phyloP scores from a whole-genome alignment of 352 stramenopile genomes.

The Globisporangium cystogenes region DNA sequence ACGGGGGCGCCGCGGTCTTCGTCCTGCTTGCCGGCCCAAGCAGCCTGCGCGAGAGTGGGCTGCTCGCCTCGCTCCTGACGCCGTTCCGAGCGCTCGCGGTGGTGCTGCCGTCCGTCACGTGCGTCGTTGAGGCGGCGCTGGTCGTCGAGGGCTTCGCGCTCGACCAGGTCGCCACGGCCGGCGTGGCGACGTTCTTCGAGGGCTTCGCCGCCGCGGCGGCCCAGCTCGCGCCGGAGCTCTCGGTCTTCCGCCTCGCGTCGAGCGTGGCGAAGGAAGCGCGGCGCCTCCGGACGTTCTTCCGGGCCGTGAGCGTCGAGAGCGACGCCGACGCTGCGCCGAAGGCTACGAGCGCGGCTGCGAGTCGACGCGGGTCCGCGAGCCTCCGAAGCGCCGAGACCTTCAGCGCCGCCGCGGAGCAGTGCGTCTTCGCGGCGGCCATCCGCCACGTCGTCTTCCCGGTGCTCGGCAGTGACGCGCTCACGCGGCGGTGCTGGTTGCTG shows the following conservation, averaged over 20 bases:
- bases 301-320: not conserved
- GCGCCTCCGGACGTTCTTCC: slow-evolving; percentile 3
- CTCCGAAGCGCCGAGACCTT: not conserved
- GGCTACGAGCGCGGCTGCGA: not conserved
- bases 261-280: slow-evolving; percentile 6
- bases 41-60: slow-evolving; percentile 8
- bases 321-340: not conserved
- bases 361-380: not conserved
- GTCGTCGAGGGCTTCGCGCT: slow-evolving; percentile 22
- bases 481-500: slow-evolving; percentile 6
- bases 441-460: not conserved
- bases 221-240: not conserved
- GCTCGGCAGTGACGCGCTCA: slow-evolving; percentile 2
- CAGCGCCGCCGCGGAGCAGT: slow-evolving; percentile 7
- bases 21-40: slow-evolving; percentile 14
- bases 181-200: slow-evolving; percentile 21
- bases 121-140: slow-evolving; percentile 22
- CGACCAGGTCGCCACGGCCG: slow-evolving; percentile 9
- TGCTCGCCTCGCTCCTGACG: slow-evolving; percentile 22
- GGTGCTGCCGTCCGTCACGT: slow-evolving; percentile 14
- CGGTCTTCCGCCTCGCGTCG: not conserved
- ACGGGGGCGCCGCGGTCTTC: slow-evolving; percentile 14
- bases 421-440: slow-evolving; percentile 7
- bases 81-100: slow-evolving; percentile 28
- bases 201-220: slow-evolving; percentile 11